phyloP scores from a whole-genome alignment of 306 rosid genomes.

The Trifolium dubium region DNA sequence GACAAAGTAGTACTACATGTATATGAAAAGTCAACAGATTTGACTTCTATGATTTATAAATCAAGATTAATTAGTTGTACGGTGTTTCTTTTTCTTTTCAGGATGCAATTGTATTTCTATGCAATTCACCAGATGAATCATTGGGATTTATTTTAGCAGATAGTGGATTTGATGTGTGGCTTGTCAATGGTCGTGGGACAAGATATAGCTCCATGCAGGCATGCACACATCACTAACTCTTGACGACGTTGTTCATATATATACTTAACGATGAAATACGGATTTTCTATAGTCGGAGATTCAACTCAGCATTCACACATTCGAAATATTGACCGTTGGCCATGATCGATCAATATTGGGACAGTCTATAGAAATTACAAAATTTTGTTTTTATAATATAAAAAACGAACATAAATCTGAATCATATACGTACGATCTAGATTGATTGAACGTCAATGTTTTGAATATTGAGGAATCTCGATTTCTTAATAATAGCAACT shows the following conservation, averaged over 20 bases:
- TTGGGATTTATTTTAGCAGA: conserved; percentile 68
- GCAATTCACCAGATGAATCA: conserved; percentile 60
- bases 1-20: no score
- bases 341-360: no score
- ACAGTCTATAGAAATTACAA: no score
- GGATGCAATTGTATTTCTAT: conserved; percentile 64
- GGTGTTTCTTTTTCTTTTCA: no score
- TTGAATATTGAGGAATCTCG: not conserved
- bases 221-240: conserved; percentile 50
- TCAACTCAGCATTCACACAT: not conserved
- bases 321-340: no score
- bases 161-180: conserved; percentile 76
- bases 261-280: not conserved
- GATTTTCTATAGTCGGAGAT: not conserved
- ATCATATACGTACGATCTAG: not conserved
- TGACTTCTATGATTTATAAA: not conserved
- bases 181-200: conserved; percentile 67
- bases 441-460: not conserved
- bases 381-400: no score
- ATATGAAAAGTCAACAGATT: not conserved
- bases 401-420: no score
- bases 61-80: not conserved
- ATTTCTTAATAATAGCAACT: no score
- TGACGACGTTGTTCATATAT: conserved; percentile 43
- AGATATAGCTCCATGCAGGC: conserved; percentile 50